These are phyloP conservation scores for Madurella fahalii DNA, from an alignment of 2,329 filamentous ascomycete species.

Conservation along the genomic window DNA sequence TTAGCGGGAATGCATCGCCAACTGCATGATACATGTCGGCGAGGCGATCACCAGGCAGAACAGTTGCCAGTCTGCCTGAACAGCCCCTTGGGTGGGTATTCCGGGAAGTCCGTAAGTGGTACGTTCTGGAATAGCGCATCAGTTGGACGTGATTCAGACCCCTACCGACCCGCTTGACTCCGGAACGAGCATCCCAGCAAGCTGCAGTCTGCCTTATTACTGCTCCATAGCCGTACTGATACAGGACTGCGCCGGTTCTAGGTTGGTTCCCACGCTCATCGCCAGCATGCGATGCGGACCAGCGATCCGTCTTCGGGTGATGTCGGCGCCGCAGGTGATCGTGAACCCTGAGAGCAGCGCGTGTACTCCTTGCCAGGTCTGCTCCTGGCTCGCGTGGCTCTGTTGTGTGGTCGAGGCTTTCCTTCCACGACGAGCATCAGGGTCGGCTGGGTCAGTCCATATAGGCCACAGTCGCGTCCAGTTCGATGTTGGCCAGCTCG, in stretches of 20 bases:
- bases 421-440: slow-evolving; percentile 5
- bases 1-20: slow-evolving; percentile 3
- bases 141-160: slow-evolving; percentile 2
- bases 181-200: slow-evolving; percentile 1
- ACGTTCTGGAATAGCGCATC: not conserved
- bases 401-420: slow-evolving; percentile 8
- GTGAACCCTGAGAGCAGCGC: slow-evolving; percentile 2
- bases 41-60: slow-evolving; percentile 8
- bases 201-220: slow-evolving; percentile 3
- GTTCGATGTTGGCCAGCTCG: slow-evolving; percentile 9
- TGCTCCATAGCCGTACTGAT: slow-evolving; percentile 6
- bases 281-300: slow-evolving; percentile 1
- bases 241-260: slow-evolving; percentile 6
- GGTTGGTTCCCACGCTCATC: slow-evolving; percentile 8
- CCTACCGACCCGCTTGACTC: slow-evolving; percentile 1
- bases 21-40: slow-evolving; percentile 9
- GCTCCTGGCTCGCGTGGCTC: slow-evolving; percentile 8
- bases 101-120: slow-evolving; percentile 9
- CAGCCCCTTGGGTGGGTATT: slow-evolving; percentile 6
- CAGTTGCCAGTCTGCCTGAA: slow-evolving; percentile 9
- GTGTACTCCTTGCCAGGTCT: slow-evolving; percentile 5
- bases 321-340: slow-evolving; percentile 3
- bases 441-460: slow-evolving; percentile 7
- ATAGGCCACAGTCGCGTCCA: slow-evolving; percentile 6
- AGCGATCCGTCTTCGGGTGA: slow-evolving; percentile 3